These are phyloP conservation scores for Fusarium devonianum DNA, from an alignment of 2,329 filamentous ascomycete species.

Conservation along the genomic window DNA sequence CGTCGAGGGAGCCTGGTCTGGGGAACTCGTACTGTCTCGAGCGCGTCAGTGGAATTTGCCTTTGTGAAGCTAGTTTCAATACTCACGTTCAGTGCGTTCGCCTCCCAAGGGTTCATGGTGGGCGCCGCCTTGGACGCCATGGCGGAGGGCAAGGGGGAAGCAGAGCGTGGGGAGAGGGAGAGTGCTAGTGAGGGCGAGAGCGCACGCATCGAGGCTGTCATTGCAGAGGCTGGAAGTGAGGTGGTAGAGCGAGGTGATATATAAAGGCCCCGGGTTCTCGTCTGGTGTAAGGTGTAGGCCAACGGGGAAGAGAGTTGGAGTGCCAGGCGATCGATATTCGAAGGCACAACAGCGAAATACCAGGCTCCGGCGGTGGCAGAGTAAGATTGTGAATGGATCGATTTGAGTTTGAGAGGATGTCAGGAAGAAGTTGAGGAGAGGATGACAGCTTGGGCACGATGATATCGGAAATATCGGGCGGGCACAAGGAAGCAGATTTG, in stretches of 20 bases:
- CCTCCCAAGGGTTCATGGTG: conserved; percentile 40
- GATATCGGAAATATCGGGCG: too few relatives aligned
- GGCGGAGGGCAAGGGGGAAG: conserved; percentile 9
- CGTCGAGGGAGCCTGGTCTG: conserved; percentile 28
- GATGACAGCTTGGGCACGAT: too few relatives aligned
- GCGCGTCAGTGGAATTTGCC: conserved; percentile 13
- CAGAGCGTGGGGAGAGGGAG: conserved; percentile 11
- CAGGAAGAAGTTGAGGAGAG: too few relatives aligned
- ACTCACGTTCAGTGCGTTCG: conserved; percentile 37
- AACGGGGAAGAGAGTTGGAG: conserved; percentile 4
- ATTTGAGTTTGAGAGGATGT: too few relatives aligned
- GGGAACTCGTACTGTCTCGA: conserved; percentile 39
- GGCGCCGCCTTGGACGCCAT: conserved; percentile 29
- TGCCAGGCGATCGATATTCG: too few relatives aligned
- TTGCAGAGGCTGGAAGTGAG: neutral
- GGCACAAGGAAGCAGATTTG: too few relatives aligned
- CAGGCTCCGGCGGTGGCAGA: too few relatives aligned
- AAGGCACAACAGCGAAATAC: too few relatives aligned
- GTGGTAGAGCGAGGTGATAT: conserved; percentile 12
- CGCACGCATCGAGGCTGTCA: conserved; percentile 29
- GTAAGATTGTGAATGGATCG: too few relatives aligned
- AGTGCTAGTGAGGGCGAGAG: conserved; percentile 23
- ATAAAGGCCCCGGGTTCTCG: conserved; percentile 1
- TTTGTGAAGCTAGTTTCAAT: neutral
- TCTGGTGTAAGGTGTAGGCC: conserved; percentile 1